phyloP scores from a whole-genome alignment of 176 grass and related monocot genomes.

The Olyra latifolia region DNA sequence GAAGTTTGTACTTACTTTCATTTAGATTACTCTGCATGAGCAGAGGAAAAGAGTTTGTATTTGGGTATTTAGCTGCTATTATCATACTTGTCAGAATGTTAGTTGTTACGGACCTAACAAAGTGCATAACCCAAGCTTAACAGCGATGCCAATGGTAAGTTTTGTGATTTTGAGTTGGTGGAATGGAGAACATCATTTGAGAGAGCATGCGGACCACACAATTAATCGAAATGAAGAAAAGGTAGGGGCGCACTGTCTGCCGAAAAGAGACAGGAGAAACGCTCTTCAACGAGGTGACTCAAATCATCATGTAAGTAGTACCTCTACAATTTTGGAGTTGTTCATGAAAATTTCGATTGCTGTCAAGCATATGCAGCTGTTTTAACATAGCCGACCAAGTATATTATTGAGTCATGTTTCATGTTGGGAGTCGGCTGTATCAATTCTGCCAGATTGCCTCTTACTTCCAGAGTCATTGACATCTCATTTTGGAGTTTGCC shows the following conservation, averaged over 20 bases:
- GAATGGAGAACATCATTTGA: neutral
- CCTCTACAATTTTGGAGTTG: neutral
- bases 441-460: neutral
- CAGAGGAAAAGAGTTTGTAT: neutral
- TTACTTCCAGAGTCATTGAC: neutral
- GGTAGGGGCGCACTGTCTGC: neutral
- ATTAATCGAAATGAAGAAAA: neutral
- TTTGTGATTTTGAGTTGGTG: neutral
- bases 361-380: neutral
- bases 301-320: neutral
- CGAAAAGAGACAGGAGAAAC: neutral
- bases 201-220: neutral
- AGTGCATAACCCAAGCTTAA: neutral
- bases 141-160: neutral
- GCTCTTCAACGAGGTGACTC: neutral
- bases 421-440: neutral
- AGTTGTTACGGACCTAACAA: neutral
- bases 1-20: neutral
- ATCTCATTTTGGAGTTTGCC: neutral
- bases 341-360: neutral
- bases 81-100: neutral
- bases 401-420: neutral
- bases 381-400: neutral
- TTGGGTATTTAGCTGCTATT: neutral
- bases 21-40: neutral